Percentiles rank a stretch among this genome's conserved stretches.
These are phyloP conservation scores for Articulospora tetracladia DNA, from an alignment of 495 filamentous ascomycete species.

Conservation along the genomic window DNA sequence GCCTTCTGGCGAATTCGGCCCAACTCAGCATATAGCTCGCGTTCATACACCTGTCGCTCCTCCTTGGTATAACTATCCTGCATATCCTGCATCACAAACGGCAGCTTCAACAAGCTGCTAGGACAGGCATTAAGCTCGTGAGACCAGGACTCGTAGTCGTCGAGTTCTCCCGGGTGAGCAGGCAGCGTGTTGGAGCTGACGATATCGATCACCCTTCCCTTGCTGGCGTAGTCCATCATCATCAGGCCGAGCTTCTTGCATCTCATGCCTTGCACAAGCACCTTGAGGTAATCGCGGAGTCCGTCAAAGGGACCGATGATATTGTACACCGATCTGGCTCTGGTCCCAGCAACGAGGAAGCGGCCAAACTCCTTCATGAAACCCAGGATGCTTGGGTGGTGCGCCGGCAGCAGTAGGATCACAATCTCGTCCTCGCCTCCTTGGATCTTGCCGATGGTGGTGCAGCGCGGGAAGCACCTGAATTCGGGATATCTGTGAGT, in stretches of 20 bases:
- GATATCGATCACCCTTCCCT: neutral
- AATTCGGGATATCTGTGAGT: neutral
- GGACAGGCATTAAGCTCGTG: no score
- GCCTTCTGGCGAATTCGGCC: no score
- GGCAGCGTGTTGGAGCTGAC: no score
- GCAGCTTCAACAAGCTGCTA: no score
- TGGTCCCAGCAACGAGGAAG: constrained; percentile 4
- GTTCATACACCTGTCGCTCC: no score
- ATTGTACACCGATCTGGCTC: neutral
- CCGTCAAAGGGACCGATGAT: neutral
- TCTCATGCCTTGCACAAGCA: neutral
- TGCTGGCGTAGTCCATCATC: neutral
- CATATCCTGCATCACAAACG: no score
- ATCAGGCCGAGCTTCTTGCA: constrained; percentile 4
- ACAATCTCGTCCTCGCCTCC: constrained; percentile 1
- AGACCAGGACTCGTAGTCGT: no score
- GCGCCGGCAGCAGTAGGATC: neutral
- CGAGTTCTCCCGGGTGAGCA: no score
- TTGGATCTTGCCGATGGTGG: constrained; percentile 7
- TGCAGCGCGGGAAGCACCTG: neutral
- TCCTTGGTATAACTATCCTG: no score
- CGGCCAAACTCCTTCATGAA: constrained; percentile 6
- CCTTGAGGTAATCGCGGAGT: neutral
- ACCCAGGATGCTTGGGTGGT: neutral
- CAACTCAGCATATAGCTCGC: no score